phyloP scores from a whole-genome alignment of 2,329 filamentous ascomycete species.

The Ophiostoma quercus region DNA sequence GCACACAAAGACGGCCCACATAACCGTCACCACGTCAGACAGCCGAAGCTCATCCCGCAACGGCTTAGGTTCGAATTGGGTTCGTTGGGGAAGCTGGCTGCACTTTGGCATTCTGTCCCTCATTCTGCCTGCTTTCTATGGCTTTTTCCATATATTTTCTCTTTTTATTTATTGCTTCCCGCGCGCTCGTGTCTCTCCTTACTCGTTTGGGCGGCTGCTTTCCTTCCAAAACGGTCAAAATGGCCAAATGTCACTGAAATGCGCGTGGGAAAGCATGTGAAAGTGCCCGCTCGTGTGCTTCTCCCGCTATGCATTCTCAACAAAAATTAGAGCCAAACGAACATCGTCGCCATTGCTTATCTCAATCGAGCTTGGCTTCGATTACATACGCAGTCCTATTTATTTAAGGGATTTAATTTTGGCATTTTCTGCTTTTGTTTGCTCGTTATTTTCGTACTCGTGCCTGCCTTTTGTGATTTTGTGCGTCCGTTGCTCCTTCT shows the following conservation, averaged over 20 bases:
- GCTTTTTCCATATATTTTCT: slow-evolving; percentile 16
- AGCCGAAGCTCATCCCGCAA: slow-evolving; percentile 20
- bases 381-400: not conserved
- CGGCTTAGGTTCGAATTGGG: slow-evolving; percentile 22
- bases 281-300: slow-evolving; percentile 22
- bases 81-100: slow-evolving; percentile 22
- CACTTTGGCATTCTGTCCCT: slow-evolving; percentile 4
- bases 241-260: not conserved
- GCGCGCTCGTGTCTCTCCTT: slow-evolving; percentile 12
- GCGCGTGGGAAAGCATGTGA: slow-evolving; percentile 24
- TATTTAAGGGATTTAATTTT: not conserved
- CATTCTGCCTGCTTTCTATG: not conserved
- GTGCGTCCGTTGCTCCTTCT: not conserved
- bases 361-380: not conserved
- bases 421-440: slow-evolving; percentile 13
- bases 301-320: slow-evolving; percentile 20
- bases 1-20: not conserved
- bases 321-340: slow-evolving; percentile 20
- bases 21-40: slow-evolving; percentile 8
- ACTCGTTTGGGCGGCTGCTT: slow-evolving; percentile 2
- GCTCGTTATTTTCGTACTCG: slow-evolving; percentile 13
- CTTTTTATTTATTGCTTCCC: not conserved
- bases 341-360: not conserved
- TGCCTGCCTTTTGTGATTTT: slow-evolving; percentile 5
- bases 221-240: not conserved